These are phyloP conservation scores for Casuarina glauca DNA, from an alignment of 306 rosid genomes.

Conservation along the genomic window DNA sequence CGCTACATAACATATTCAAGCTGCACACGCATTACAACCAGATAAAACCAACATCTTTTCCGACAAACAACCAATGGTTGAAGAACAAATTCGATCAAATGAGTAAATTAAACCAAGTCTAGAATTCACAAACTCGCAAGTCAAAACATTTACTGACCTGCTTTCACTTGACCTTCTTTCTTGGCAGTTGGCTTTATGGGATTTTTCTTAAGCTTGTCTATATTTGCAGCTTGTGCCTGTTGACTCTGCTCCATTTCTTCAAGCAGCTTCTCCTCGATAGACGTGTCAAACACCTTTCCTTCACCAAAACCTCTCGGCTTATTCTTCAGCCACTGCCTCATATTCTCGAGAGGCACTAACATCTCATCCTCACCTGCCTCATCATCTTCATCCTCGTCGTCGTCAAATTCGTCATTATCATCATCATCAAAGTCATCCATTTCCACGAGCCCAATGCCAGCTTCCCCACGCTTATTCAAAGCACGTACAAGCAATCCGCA, in stretches of 20 bases:
- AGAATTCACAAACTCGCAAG: not conserved
- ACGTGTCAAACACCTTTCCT: constrained; percentile 74
- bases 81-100: constrained; percentile 1
- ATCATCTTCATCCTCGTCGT: constrained; percentile 12
- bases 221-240: constrained; percentile 52
- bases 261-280: constrained; percentile 78
- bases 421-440: constrained; percentile 38
- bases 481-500: constrained; percentile 15
- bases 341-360: constrained; percentile 47
- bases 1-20: not conserved
- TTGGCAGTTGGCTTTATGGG: constrained; percentile 25
- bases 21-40: not conserved
- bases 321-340: constrained; percentile 59
- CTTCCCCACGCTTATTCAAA: constrained; percentile 27
- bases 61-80: not conserved
- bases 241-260: constrained; percentile 63
- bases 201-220: constrained; percentile 50
- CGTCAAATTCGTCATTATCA: not conserved
- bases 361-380: constrained; percentile 40
- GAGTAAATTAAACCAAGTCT: not conserved
- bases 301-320: constrained; percentile 80
- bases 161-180: constrained; percentile 26
- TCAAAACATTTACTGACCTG: constrained; percentile 37
- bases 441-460: constrained; percentile 15
- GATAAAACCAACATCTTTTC: not conserved